These are phyloP conservation scores for Oryza glaberrima DNA, from an alignment of 176 grass and related monocot species.

Conservation along the genomic window DNA sequence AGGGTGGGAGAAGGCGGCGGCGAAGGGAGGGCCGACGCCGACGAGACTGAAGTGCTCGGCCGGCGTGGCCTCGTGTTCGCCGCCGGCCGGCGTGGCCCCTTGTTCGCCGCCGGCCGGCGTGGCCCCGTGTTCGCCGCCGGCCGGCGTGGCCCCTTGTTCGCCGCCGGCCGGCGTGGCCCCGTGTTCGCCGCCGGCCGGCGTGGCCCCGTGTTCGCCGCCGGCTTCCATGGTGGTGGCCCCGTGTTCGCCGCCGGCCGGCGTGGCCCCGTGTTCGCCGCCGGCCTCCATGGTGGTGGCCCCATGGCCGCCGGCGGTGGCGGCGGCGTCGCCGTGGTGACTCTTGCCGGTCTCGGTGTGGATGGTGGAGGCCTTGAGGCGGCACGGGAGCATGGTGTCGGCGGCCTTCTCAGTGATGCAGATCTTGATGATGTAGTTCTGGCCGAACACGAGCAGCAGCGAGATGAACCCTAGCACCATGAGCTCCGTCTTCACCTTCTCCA, in stretches of 20 bases:
- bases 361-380: conserved; percentile 30
- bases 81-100: too few relatives aligned
- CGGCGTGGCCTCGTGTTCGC: too few relatives aligned
- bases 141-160: too few relatives aligned
- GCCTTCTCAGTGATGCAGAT: conserved; percentile 73
- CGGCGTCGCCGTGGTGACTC: not conserved
- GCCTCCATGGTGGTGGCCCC: not conserved
- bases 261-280: too few relatives aligned
- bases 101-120: too few relatives aligned
- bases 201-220: too few relatives aligned
- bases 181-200: too few relatives aligned
- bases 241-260: too few relatives aligned
- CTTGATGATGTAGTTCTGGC: conserved; percentile 81
- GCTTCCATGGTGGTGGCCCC: too few relatives aligned
- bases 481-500: conserved; percentile 98
- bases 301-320: too few relatives aligned
- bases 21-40: not conserved
- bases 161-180: too few relatives aligned
- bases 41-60: conserved; percentile 34
- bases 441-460: conserved; percentile 86
- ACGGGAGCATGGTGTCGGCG: conserved; percentile 89
- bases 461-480: conserved; percentile 97
- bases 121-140: too few relatives aligned
- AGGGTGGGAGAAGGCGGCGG: not conserved
- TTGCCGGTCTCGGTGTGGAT: conserved; percentile 36